Evolutionary conservation across 768 basidiomycete species (phyloP).

Genomic region (Tricholoma sp.): DNA sequence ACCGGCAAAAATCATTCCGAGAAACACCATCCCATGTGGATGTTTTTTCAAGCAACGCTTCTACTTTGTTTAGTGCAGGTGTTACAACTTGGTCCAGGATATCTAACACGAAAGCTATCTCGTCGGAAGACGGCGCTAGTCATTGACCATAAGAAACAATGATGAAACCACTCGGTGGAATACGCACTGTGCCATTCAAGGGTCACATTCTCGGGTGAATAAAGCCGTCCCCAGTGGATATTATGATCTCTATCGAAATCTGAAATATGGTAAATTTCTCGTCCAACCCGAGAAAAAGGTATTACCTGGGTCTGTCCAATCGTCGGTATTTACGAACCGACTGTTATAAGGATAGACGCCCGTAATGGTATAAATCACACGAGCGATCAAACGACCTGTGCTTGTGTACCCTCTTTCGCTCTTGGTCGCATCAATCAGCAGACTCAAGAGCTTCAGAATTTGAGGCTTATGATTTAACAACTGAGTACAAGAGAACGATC

Average conservation of each 20-base stretch:
- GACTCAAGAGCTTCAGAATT: conserved; percentile 54
- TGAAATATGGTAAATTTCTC: conserved; percentile 22
- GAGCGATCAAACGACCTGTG: conserved; percentile 71
- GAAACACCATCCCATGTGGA: conserved; percentile 58
- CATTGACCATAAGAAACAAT: conserved; percentile 7
- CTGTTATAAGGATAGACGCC: conserved; percentile 74
- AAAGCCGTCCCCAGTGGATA: conserved; percentile 75
- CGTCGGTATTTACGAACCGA: conserved; percentile 76
- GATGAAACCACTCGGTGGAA: neutral
- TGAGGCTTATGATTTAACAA: conserved; percentile 64
- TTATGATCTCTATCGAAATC: conserved; percentile 62
- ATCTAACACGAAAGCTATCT: conserved; percentile 77
- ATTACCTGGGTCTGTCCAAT: conserved; percentile 73
- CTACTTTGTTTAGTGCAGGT: conserved; percentile 65
- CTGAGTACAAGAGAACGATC: conserved; percentile 27
- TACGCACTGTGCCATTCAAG: conserved; percentile 83
- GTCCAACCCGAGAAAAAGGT: neutral
- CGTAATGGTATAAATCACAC: conserved; percentile 70
- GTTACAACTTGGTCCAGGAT: conserved; percentile 64
- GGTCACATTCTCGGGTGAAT: conserved; percentile 71
- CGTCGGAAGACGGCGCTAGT: conserved; percentile 56
- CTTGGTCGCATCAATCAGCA: conserved; percentile 76
- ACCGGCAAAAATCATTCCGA: conserved; percentile 86
- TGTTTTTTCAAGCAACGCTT: conserved; percentile 50
- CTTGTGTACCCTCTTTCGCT: conserved; percentile 86